Base-by-base conservation (phyloP, 805 yeast species). In the Pichia kluyveri region DNA sequence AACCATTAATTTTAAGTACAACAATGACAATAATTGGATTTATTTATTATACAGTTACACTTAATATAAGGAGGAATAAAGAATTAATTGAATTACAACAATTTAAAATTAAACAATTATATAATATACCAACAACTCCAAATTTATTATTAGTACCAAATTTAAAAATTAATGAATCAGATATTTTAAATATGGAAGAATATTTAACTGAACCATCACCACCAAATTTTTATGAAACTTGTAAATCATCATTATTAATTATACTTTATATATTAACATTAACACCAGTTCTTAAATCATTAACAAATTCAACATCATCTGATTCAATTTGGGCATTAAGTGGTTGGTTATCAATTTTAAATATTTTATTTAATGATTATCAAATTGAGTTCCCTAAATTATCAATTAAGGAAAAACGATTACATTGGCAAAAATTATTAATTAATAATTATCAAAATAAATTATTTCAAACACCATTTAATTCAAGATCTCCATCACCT, bases 321-420 rank as follows among this genome's bases (percentile, higher is more conserved):
- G 98, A 93, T 67, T 87, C 96, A 15, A 88, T 93, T 51, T 91
- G 98, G 97, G 89, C 96, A 0, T 65, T 93, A 5, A 79, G 95
- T 8, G 80, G 83, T 42, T 83, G 96, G 81, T 69, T 93, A 15
- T 80, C 86, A 32, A 56, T 87, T 11, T 68, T 81, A 41, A 88
- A 88, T 57, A 67, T 89, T 3, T 59, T 82, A 27, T 72, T 81
- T 56, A 81, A 83, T 59, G 86, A 86, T 64, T 83, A 84, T 61
- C 74, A 84, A 37, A 69, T 76, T 57, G 77, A 76, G 52, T 60
- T 74, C n/a, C 55, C 57, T 1, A 44, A 53, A 42, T 38, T 47
- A 30, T 44, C 46, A 5, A 19, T 37, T n/a, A 17, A 26, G 4
- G 51, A 48, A 9, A 48, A 48, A 38, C 23, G 31, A 18, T 6